phyloP scores from a whole-genome alignment of 371 early-diverging fungal species.

The Saksenaea vasiformis region DNA sequence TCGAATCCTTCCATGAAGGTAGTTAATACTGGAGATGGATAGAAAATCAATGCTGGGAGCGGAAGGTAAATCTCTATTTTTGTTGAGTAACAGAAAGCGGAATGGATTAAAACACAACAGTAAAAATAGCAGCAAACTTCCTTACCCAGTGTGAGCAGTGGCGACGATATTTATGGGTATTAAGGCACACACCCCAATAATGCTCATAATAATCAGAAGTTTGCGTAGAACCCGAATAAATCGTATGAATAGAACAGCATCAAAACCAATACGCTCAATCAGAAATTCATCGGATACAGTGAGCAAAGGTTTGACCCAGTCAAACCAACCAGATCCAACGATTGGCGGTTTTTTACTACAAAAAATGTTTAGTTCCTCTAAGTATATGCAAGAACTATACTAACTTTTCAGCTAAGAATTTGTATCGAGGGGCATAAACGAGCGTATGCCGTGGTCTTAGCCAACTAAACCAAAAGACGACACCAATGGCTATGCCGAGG shows the following conservation, averaged over 20 bases:
- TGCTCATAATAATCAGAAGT: slow-evolving; percentile 52
- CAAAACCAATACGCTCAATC: slow-evolving; percentile 68
- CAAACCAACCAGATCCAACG: slow-evolving; percentile 53
- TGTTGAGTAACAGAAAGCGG: slow-evolving; percentile 8
- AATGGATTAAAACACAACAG: neutral
- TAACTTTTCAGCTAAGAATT: slow-evolving; percentile 41
- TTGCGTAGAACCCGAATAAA: slow-evolving; percentile 60
- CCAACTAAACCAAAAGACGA: slow-evolving; percentile 35
- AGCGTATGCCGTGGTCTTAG: slow-evolving; percentile 48
- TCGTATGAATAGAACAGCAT: slow-evolving; percentile 75
- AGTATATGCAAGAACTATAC: neutral
- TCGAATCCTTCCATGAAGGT: slow-evolving; percentile 11
- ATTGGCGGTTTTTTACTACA: slow-evolving; percentile 59
- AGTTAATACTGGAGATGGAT: slow-evolving; percentile 34
- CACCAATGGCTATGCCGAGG: slow-evolving; percentile 43
- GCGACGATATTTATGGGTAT: slow-evolving; percentile 63
- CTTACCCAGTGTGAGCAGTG: slow-evolving; percentile 40
- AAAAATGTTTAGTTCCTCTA: neutral
- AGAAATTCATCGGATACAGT: slow-evolving; percentile 56
- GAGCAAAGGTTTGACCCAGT: slow-evolving; percentile 66
- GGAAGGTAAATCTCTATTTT: slow-evolving; percentile 38
- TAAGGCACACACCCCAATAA: slow-evolving; percentile 57
- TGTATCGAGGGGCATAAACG: slow-evolving; percentile 50
- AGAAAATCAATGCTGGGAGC: slow-evolving; percentile 25
- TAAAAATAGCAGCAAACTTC: slow-evolving; percentile 1